These are phyloP conservation scores for Wickerhamiella allomyrinae DNA, from an alignment of 805 yeast species.

Conservation along the genomic window DNA sequence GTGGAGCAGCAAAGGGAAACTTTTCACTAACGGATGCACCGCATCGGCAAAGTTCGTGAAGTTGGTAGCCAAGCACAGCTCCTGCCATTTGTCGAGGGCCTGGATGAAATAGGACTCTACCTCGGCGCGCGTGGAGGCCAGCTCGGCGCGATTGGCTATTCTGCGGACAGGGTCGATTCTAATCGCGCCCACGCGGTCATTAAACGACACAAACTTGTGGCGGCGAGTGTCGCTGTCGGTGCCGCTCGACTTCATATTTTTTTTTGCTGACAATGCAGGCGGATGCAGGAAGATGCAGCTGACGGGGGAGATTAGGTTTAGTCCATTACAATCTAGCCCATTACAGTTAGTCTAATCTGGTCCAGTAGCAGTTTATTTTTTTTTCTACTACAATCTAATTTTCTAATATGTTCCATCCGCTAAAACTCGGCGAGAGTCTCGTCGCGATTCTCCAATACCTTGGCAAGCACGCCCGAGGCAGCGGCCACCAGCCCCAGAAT, in stretches of 20 bases:
- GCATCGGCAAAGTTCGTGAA: conserved; percentile 50
- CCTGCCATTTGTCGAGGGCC: conserved; percentile 75
- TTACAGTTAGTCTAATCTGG: too few species aligned
- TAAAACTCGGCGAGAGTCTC: conserved; percentile 11
- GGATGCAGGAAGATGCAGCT: not conserved
- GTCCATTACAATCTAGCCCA: too few species aligned
- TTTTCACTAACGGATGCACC: conserved; percentile 41
- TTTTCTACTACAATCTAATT: too few species aligned
- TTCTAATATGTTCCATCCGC: too few species aligned
- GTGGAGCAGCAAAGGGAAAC: conserved; percentile 68
- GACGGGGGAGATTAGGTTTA: too few species aligned
- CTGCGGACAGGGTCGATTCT: conserved; percentile 56
- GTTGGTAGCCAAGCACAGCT: conserved; percentile 60
- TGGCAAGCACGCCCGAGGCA: conserved; percentile 65
- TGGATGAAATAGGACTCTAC: conserved; percentile 56
- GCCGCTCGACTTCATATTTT: conserved; percentile 1
- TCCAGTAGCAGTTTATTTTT: too few species aligned
- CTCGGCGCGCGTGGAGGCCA: conserved; percentile 16
- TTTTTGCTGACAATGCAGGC: conserved; percentile 3
- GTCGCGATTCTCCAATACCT: conserved; percentile 30
- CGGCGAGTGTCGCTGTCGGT: conserved; percentile 7
- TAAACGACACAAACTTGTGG: conserved; percentile 47
- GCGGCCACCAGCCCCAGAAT: conserved; percentile 95
- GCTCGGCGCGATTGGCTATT: conserved; percentile 16
- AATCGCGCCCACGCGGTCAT: conserved; percentile 69